Conservation (phyloP, 768 basidiomycete genomes). For the Psilocybe subaeruginosa region DNA sequence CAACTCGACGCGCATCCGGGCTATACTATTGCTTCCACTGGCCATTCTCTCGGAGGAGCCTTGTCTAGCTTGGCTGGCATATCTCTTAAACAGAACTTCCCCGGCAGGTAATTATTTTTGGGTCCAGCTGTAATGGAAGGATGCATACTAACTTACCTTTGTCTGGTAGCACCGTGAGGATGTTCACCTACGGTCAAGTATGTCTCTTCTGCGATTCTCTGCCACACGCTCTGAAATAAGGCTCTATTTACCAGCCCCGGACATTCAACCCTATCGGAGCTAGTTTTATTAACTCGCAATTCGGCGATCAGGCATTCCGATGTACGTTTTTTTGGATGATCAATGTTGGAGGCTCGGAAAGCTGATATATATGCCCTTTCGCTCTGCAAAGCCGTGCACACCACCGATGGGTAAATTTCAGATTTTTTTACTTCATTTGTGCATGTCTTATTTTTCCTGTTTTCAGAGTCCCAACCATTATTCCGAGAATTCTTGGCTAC, state of each 20-base stretch:
- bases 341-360: background rate
- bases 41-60: slow-evolving; percentile 54
- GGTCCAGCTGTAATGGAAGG: background rate
- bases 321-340: slow-evolving; percentile 26
- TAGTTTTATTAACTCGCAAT: slow-evolving; percentile 36
- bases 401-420: background rate
- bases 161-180: slow-evolving; percentile 31
- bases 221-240: background rate
- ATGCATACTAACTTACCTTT: background rate
- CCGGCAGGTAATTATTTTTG: slow-evolving; percentile 29
- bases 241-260: background rate
- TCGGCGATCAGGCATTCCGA: slow-evolving; percentile 39
- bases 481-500: slow-evolving; percentile 45
- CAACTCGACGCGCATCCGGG: slow-evolving; percentile 35
- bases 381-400: background rate
- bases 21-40: slow-evolving; percentile 41
- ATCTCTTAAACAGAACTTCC: slow-evolving; percentile 40
- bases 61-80: slow-evolving; percentile 47
- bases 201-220: slow-evolving; percentile 23
- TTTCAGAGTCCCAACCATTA: slow-evolving; percentile 48
- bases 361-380: background rate
- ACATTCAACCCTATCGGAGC: slow-evolving; percentile 42
- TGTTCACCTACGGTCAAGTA: slow-evolving; percentile 47
- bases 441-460: background rate
- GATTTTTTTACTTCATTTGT: background rate